These are phyloP conservation scores for Ophiostoma triangulosporum DNA, from an alignment of 2,329 filamentous ascomycete species.

Conservation along the genomic window DNA sequence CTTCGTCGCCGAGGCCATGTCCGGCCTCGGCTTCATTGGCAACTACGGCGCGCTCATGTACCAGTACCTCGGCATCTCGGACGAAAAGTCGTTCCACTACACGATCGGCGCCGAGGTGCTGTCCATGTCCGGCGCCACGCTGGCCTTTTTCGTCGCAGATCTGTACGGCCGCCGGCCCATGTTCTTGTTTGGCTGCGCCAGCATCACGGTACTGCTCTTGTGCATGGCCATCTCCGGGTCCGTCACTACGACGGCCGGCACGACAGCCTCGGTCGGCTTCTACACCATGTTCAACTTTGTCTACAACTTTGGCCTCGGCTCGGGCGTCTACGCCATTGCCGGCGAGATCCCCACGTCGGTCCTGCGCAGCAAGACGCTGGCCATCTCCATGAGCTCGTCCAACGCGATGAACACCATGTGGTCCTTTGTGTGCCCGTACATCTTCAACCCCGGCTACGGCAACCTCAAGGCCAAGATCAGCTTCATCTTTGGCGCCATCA, in stretches of 20 bases:
- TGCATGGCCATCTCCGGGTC: slow-evolving; percentile 17
- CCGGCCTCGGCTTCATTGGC: slow-evolving; percentile 4
- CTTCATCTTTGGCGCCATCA: slow-evolving; percentile 17
- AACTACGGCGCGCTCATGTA: slow-evolving; percentile 5
- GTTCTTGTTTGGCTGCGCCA: slow-evolving; percentile 3
- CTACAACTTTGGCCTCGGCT: slow-evolving; percentile 16
- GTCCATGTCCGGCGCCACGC: slow-evolving; percentile 26
- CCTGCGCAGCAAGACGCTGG: slow-evolving; percentile 16
- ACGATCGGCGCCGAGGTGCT: slow-evolving; percentile 25
- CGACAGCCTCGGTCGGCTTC: slow-evolving; percentile 15
- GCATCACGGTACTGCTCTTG: slow-evolving; percentile 20
- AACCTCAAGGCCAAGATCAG: slow-evolving; percentile 16
- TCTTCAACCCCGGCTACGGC: slow-evolving; percentile 17
- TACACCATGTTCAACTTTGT: slow-evolving; percentile 17
- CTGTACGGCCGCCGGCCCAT: slow-evolving; percentile 6
- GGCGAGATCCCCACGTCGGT: slow-evolving; percentile 17
- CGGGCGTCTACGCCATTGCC: slow-evolving; percentile 15
- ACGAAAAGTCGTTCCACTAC: slow-evolving; percentile 16
- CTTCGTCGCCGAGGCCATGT: slow-evolving; percentile 18
- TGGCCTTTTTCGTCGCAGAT: slow-evolving; percentile 10
- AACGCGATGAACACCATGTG: slow-evolving; percentile 12
- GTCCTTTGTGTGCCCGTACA: slow-evolving; percentile 17
- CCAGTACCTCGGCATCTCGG: slow-evolving; percentile 14
- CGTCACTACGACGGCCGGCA: slow-evolving; percentile 10
- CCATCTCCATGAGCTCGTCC: slow-evolving; percentile 9